Percentiles rank a stretch among this genome's conserved stretches.
Conservation (phyloP, 768 basidiomycete genomes). For the Xerocomus potaroensis region DNA sequence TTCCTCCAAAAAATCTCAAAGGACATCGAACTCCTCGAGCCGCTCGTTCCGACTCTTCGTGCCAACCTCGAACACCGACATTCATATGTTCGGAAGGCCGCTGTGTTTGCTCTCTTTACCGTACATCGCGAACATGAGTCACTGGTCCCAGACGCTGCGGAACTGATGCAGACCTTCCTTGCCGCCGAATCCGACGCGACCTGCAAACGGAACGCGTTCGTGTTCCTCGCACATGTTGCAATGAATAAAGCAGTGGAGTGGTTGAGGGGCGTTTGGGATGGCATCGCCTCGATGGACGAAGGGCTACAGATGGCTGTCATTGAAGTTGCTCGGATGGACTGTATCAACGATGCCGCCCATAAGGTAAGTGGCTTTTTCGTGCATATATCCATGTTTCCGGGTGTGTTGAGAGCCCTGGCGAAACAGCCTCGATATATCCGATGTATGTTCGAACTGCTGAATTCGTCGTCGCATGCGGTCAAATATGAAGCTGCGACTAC, state of each 20-base stretch:
- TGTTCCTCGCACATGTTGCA: constrained; percentile 82
- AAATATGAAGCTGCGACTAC: constrained; percentile 98
- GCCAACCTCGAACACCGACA: constrained; percentile 96
- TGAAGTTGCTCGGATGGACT: constrained; percentile 88
- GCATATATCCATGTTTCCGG: not conserved
- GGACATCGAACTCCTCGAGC: constrained; percentile 92
- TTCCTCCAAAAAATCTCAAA: constrained; percentile 94
- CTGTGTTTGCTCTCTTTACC: constrained; percentile 92
- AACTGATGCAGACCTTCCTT: constrained; percentile 94
- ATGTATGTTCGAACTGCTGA: constrained; percentile 87
- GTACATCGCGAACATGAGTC: constrained; percentile 94
- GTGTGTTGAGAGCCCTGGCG: constrained; percentile 3
- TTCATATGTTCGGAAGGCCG: constrained; percentile 97
- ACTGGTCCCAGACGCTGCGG: constrained; percentile 94
- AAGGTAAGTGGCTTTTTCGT: constrained; percentile 52
- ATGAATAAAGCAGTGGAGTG: constrained; percentile 92
- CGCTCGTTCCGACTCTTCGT: constrained; percentile 89
- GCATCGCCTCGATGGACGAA: constrained; percentile 80
- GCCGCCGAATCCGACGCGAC: constrained; percentile 94
- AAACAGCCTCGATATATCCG: constrained; percentile 90
- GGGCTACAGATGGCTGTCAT: constrained; percentile 93
- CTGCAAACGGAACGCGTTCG: constrained; percentile 96
- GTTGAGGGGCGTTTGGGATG: constrained; percentile 80
- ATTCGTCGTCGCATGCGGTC: constrained; percentile 85
- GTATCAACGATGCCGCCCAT: constrained; percentile 77